Evolutionary conservation across 257 asterid genomes (phyloP).

Genomic region (Scutellaria baicalensis): DNA sequence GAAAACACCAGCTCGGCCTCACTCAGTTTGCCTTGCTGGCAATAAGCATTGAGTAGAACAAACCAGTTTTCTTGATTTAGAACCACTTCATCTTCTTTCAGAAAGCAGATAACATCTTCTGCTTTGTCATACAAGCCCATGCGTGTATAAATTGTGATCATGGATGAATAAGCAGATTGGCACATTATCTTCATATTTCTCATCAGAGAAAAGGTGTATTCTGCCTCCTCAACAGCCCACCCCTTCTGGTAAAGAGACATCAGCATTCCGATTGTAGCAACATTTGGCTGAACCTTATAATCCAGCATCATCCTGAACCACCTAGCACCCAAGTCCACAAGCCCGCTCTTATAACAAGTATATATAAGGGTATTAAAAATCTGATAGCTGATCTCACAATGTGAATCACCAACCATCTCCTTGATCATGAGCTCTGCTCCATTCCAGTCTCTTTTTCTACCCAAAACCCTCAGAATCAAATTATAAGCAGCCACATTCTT

Average conservation of each 20-base stretch:
- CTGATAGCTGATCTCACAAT: conserved; percentile 45
- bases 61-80: conserved; percentile 78
- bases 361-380: conserved; percentile 72
- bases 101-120: conserved; percentile 57
- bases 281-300: conserved; percentile 52
- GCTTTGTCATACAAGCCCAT: conserved; percentile 62
- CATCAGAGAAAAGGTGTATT: conserved; percentile 61
- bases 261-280: conserved; percentile 86
- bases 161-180: conserved; percentile 77
- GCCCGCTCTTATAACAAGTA: conserved; percentile 57
- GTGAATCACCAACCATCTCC: conserved; percentile 49
- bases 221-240: conserved; percentile 69
- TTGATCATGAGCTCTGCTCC: conserved; percentile 51
- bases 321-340: conserved; percentile 46
- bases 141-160: conserved; percentile 80
- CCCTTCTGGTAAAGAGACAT: conserved; percentile 81
- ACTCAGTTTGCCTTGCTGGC: conserved; percentile 75
- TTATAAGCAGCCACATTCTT: conserved; percentile 57
- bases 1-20: conserved; percentile 51
- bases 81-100: conserved; percentile 52
- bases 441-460: conserved; percentile 62
- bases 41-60: conserved; percentile 77
- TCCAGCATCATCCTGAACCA: conserved; percentile 84
- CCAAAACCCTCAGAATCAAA: conserved; percentile 63
- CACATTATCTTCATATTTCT: conserved; percentile 55